Conservation (phyloP, 1,284 basidiomycete genomes). For the Pseudozyma pruni region DNA sequence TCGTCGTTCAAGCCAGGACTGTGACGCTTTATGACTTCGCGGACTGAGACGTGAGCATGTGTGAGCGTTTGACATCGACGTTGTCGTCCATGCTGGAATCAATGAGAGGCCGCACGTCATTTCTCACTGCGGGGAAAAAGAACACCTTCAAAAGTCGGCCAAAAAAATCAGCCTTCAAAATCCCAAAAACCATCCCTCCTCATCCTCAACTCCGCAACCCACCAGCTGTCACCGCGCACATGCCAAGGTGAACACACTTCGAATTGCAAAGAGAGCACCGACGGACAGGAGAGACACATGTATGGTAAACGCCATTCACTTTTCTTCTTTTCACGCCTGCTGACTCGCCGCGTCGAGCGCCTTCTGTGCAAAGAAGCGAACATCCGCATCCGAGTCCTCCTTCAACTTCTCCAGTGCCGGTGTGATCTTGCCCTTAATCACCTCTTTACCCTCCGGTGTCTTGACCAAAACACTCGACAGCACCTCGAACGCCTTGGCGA, state of each 20-base stretch:
- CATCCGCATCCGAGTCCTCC: constrained; percentile 93
- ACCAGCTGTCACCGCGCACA: too few species aligned
- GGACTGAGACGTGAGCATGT: too few species aligned
- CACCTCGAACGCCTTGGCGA: constrained; percentile 82
- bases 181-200: not conserved
- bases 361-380: constrained; percentile 76
- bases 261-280: constrained; percentile 17
- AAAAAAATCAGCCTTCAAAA: not conserved
- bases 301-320: constrained; percentile 9
- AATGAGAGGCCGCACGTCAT: too few species aligned
- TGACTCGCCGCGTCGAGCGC: constrained; percentile 61
- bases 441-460: constrained; percentile 78
- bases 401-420: constrained; percentile 87
- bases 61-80: too few species aligned
- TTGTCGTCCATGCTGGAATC: too few species aligned
- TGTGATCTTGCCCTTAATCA: constrained; percentile 79
- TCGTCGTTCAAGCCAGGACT: too few species aligned
- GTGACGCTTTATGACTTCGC: too few species aligned
- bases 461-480: constrained; percentile 79
- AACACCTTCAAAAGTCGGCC: not conserved
- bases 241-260: constrained; percentile 3
- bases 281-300: constrained; percentile 12
- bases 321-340: constrained; percentile 8
- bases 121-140: too few species aligned
- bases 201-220: not conserved